Conservation (phyloP, 192 early-diverging fungal species). For the Globomyces pollinis-pini region DNA sequence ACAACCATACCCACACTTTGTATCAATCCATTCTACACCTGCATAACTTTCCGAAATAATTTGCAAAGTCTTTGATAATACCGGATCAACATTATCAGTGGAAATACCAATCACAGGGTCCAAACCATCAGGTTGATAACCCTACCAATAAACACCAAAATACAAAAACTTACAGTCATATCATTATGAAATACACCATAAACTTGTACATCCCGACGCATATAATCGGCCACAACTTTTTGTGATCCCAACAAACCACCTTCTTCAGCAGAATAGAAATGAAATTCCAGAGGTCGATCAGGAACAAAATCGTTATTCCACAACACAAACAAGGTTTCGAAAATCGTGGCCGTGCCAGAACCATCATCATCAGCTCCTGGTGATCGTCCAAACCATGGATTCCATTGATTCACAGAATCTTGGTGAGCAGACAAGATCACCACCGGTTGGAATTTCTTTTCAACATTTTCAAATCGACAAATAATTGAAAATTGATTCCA, state of each 20-base stretch:
- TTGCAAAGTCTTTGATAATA: constrained; percentile 39
- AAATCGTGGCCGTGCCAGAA: constrained; percentile 80
- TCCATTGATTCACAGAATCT: constrained; percentile 77
- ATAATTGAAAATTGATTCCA: constrained; percentile 82
- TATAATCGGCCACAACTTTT: constrained; percentile 67
- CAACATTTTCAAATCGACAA: constrained; percentile 65
- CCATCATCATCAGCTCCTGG: constrained; percentile 89
- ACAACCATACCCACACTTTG: constrained; percentile 76
- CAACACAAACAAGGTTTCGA: constrained; percentile 77
- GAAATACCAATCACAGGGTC: constrained; percentile 61
- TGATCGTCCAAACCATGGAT: constrained; percentile 66
- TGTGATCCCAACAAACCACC: constrained; percentile 71
- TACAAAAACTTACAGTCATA: constrained; percentile 77
- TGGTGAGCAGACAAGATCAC: constrained; percentile 87
- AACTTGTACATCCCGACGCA: constrained; percentile 47
- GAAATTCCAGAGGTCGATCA: constrained; percentile 80
- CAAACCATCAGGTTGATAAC: constrained; percentile 56
- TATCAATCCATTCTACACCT: constrained; percentile 55
- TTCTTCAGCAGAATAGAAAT: constrained; percentile 62
- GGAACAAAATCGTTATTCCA: constrained; percentile 63
- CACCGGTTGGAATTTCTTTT: constrained; percentile 19
- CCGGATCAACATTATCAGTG: constrained; percentile 69
- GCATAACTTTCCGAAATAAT: constrained; percentile 57
- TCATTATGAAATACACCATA: constrained; percentile 81
- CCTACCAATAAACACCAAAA: neutral